Evolutionary conservation across 768 basidiomycete genomes (phyloP), one percentile per base, ranked within the genome.

Genomic region (Agrocybe chaxingu): DNA sequence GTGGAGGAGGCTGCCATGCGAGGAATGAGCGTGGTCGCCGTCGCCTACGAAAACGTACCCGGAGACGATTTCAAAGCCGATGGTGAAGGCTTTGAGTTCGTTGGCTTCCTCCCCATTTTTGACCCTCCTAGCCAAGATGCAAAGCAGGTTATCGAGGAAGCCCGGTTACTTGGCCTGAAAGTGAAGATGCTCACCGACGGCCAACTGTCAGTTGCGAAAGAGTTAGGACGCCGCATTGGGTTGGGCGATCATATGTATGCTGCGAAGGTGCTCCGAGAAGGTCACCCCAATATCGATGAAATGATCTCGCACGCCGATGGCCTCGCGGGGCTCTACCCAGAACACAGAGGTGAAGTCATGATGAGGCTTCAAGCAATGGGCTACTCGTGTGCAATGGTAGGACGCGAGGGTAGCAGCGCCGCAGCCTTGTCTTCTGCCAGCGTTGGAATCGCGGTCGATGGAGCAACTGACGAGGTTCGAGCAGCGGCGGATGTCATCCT

Each of bases 181-280:
- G 96, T 98, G 67, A 98, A 98, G 85, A 98, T 98, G 96, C 95
- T 98, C 55, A 98, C 96, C 30, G 96, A 96, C 79, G 96, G 98
- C 68, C 96, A 98, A 76, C 90, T 98, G 63, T 96, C 96, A 59
- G 98, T 98, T 61, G 96, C 96, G 45, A 98, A 98, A 81, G 96
- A 98, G 70, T 97, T 96, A 52, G 96, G 96, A 54, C 91, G 96
- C 71, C 92, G 96, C 76, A 90, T 98, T 45, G 95, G 96, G 57
- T 77, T 98, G 51, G 96, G 96, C 67, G 96, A 98, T 68, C 95
- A 98, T 78, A 98, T 98, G 96, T 97, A 98, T 76, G 86, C 96
- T 38, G 90, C 95, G 48, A 97, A 93, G 78, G 96, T 98, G 10
- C 80, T 98, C 66, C 96, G 97, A 80, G 91, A 96, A 29, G 96